Evolutionary conservation across 495 filamentous ascomycete genomes (phyloP), one percentile per base, ranked within the genome.

Genomic region (Aspergillus carlsbadensis): DNA sequence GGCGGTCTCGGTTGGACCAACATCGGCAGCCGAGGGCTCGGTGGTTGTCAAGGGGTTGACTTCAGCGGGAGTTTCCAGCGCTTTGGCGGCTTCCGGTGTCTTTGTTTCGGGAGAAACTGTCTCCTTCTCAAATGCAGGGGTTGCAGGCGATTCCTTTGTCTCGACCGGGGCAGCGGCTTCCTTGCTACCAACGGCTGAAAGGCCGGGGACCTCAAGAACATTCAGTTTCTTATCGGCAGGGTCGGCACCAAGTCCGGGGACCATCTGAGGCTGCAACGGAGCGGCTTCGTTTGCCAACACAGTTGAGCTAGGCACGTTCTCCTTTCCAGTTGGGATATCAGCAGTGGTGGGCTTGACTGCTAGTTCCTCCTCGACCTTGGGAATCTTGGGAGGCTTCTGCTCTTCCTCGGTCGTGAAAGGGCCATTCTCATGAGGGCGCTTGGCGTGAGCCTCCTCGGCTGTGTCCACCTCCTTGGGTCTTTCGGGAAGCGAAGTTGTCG

Each of bases 401-500:
- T 64, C 60, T 20, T 69, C 64, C 34, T 67, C 52, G 43, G 48
- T 63, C 1, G 52, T 44, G 35, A 60, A 51, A 15, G 58, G n/a
- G 24, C 56, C 57, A 26, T 22, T 65, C 34, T 70, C 67, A 35
- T 65, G 59, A 6, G 67, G 60, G 6, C 67, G 60, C 59, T 70
- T 70, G 18, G 54, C 56, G 35, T 67, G 62, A 14, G 47, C 42
- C 15, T 64, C 54, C 10, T 57, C 64, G 15, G 52, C 22, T 15
- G 20, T 45, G 20, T 64, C 50, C 18, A 53, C n/a, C 24, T 42
- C 48, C 56, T 73, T 73, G 33, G 65, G 62, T 18, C 66, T 71
- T 52, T 75, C 71, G 14, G 68, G 62, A 10, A 74, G 59, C 14
- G 60, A 58, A 24, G 60, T 58, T 4, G 57, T 59, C 15, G 51